These are phyloP conservation scores for Kernera saxatilis DNA, from an alignment of 345 rosid genomes.

Conservation along the genomic window DNA sequence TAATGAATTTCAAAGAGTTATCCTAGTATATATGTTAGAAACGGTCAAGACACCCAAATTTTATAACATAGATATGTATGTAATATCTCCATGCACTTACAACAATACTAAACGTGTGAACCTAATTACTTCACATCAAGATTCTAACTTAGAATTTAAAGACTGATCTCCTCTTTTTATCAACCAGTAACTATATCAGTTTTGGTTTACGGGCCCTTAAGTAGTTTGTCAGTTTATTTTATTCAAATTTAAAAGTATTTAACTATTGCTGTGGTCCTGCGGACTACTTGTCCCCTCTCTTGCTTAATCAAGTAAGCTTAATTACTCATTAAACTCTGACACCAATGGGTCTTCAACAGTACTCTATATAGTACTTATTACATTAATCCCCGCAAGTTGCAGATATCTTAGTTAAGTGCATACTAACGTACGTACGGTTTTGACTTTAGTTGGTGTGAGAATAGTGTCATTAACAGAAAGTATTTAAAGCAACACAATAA, in stretches of 20 bases:
- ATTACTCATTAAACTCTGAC: constrained; percentile 5
- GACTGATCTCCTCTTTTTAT: background rate
- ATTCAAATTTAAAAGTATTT: background rate
- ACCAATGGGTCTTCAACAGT: constrained; percentile 8
- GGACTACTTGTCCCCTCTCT: constrained; percentile 20
- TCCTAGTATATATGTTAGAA: background rate
- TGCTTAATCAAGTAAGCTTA: constrained; percentile 30
- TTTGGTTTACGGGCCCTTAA: background rate
- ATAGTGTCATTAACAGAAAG: background rate
- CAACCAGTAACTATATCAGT: background rate
- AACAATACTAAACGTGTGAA: background rate
- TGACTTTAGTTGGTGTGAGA: constrained; percentile 12
- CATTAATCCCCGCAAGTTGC: constrained; percentile 25
- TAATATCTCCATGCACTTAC: background rate
- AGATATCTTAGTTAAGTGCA: constrained; percentile 23
- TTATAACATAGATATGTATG: background rate
- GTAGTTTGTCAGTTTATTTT: background rate
- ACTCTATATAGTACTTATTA: constrained; percentile 1
- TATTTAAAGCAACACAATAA: constrained; percentile 9
- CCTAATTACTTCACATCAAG: background rate
- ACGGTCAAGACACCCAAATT: background rate
- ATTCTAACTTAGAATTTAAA: background rate
- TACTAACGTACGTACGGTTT: constrained; percentile 27
- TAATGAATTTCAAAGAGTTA: background rate
- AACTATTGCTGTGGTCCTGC: constrained; percentile 25